Conservation (phyloP, 768 basidiomycete genomes). For the Mycena metata region DNA sequence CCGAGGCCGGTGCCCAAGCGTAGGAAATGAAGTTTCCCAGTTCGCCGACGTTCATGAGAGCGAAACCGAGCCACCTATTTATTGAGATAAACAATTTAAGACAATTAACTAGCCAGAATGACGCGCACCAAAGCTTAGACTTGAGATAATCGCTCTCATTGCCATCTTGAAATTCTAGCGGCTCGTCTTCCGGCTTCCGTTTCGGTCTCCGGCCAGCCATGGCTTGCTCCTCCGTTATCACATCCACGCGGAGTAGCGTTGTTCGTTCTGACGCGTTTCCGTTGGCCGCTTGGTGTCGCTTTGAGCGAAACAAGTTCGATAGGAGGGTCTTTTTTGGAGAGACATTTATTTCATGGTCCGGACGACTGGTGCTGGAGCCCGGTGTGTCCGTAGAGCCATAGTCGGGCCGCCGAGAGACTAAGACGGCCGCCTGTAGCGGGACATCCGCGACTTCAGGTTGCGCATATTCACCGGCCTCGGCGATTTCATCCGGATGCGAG, state of each 20-base stretch:
- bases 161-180: conserved; percentile 46
- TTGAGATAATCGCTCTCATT: conserved; percentile 84
- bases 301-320: conserved; percentile 51
- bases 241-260: conserved; percentile 55
- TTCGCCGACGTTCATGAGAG: conserved; percentile 93
- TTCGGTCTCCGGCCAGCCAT: conserved; percentile 43
- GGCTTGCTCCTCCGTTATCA: conserved; percentile 54
- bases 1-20: conserved; percentile 90
- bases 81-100: conserved; percentile 18
- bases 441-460: background rate
- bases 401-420: conserved; percentile 6
- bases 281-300: conserved; percentile 37
- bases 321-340: conserved; percentile 47
- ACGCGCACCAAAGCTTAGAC: conserved; percentile 83
- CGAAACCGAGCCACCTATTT: conserved; percentile 90
- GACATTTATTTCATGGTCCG: conserved; percentile 43
- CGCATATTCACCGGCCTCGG: conserved; percentile 22
- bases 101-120: background rate
- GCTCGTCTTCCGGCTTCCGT: conserved; percentile 38
- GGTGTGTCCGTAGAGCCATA: conserved; percentile 35
- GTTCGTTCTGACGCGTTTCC: conserved; percentile 33
- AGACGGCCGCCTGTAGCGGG: conserved; percentile 7
- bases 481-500: conserved; percentile 26
- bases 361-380: background rate
- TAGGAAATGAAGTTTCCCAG: conserved; percentile 92